A percentile compares a stretch with the other conserved stretches of the same genome.
Conservation (phyloP, 768 basidiomycete genomes). For the Rhodotorula sphaerocarpa region DNA sequence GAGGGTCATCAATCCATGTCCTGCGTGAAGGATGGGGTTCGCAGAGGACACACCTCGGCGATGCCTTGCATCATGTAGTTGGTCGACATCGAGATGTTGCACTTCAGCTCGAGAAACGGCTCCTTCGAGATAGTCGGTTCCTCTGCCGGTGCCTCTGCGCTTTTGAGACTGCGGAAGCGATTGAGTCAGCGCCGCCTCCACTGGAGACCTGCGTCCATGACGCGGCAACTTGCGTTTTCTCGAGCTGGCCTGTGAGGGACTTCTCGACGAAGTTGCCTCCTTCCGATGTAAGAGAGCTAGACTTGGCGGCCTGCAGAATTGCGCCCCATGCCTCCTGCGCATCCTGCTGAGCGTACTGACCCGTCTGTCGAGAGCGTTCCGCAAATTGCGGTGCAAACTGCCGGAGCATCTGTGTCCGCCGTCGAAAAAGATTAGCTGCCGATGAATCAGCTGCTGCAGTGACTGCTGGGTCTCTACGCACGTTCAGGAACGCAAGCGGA, state of each 20-base stretch:
- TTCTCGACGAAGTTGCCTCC: constrained; percentile 64
- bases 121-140: constrained; percentile 57
- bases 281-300: constrained; percentile 32
- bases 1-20: not conserved
- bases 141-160: constrained; percentile 76
- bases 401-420: constrained; percentile 49
- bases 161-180: constrained; percentile 71
- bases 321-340: constrained; percentile 84
- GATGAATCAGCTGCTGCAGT: too few relatives aligned
- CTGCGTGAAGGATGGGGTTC: constrained; percentile 17
- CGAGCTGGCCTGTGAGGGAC: constrained; percentile 69
- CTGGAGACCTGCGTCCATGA: not conserved
- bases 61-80: constrained; percentile 86
- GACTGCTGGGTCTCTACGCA: constrained; percentile 37
- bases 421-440: too few relatives aligned
- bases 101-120: constrained; percentile 76
- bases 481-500: constrained; percentile 59
- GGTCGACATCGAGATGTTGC: constrained; percentile 76
- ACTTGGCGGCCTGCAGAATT: constrained; percentile 60
- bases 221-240: constrained; percentile 53
- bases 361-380: constrained; percentile 48
- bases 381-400: constrained; percentile 82
- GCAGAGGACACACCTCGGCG: constrained; percentile 53
- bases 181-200: too few relatives aligned
- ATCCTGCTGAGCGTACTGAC: constrained; percentile 78